A percentile compares a stretch with the other conserved stretches of the same genome.
These are phyloP conservation scores for Agaricus sinodeliciosus DNA, from an alignment of 768 basidiomycete species.

Conservation along the genomic window DNA sequence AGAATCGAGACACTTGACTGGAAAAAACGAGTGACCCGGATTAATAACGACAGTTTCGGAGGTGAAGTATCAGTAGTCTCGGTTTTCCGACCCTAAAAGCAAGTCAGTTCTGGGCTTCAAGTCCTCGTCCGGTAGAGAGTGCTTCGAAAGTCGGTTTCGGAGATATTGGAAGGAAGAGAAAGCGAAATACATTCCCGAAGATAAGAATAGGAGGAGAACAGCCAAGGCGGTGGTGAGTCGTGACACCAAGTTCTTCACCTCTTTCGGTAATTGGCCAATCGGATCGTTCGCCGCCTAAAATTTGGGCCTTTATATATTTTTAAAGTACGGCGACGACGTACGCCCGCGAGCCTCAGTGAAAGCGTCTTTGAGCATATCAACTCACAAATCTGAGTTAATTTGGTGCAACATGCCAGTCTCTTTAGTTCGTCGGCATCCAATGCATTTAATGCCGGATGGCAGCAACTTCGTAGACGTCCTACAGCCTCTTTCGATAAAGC, in stretches of 20 bases:
- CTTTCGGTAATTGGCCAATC: not conserved
- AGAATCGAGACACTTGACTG: conserved; percentile 1
- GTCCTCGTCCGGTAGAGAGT: not conserved
- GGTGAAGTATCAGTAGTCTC: not conserved
- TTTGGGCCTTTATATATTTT: no score
- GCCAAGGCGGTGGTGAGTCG: not conserved
- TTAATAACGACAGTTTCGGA: not conserved
- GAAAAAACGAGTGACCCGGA: not conserved
- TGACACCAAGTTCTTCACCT: not conserved
- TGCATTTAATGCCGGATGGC: no score
- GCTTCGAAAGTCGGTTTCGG: not conserved
- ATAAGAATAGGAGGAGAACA: not conserved
- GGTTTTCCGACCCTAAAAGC: not conserved
- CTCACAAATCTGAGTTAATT: no score
- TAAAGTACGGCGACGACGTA: no score
- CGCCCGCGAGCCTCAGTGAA: no score
- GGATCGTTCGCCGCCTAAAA: no score
- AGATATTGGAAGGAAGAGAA: not conserved
- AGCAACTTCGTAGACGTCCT: not conserved
- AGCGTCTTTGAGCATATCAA: no score
- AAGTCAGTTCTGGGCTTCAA: not conserved
- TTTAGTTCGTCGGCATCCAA: no score
- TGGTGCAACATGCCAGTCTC: no score
- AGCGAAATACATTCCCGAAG: not conserved
- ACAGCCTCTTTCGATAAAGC: not conserved